Evolutionary conservation across 192 early-diverging fungal genomes (phyloP), one percentile per base, ranked within the genome.

Genomic region (Rhizoclosmatium globosum): DNA sequence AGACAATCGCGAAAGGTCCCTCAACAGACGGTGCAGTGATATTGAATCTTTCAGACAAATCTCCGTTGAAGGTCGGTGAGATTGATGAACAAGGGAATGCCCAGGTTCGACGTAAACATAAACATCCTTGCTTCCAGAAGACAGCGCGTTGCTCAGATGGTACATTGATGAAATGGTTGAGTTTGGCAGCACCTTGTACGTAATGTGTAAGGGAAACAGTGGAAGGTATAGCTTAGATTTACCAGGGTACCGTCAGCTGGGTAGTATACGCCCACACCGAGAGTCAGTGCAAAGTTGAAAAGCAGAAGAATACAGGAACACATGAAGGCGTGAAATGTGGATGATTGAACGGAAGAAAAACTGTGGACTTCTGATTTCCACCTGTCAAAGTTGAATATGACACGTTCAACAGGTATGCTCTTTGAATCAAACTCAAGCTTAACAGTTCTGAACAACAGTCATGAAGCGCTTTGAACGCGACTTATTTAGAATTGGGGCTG

Each of bases 71-170:
- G 72, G 72, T 4, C 44, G 31, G 15, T 41, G 47, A 1, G 19
- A 19, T 38, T 62, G 6, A 58, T 74, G 72, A 7, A 74, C 39
- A 17, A 74, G 60, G 58, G 42, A n/a, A 38, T 74, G 72, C 7
- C 46, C 46, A 6, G 72, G 72, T 39, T 74, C 72, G 23, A 74
- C 6, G 60, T 74, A 74, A 13, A 74, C 59, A 58, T 74, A 74
- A 4, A 74, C 39, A 43, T 59, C 59, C 11, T 48, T 43, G 19
- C 57, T 23, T 6, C 72, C 72, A 7, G 58, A 62, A 21, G 72
- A 74, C 17, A 74, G 61, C 15, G 72, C 72, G 43, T 74, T 64
- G 38, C 57, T 39, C 11, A 74, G 11, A 6, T 74, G 59, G 61
- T 61, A 74, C 31, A 13, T 4, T 6, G 60, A 4, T 6, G 6